Evolutionary conservation across 768 basidiomycete species (phyloP), one percentile per base, ranked within the genome.

Genomic region (Suillus clintonianus): DNA sequence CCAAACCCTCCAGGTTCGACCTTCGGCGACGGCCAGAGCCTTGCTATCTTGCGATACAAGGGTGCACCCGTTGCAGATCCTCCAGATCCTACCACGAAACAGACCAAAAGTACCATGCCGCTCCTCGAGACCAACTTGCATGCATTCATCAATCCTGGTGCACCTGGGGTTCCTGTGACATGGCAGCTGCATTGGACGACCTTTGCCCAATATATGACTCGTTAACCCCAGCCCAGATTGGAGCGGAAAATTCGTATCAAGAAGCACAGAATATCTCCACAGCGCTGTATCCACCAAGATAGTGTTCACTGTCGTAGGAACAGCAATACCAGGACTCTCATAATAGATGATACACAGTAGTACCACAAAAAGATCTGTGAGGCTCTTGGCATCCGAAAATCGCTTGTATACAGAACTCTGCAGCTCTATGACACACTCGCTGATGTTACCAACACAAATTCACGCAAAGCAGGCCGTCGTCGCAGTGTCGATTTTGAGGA

Each of bases 1-100:
- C 79, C n/a, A 62, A 74, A 58, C 73, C 73, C 57, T 68, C 71
- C 64, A 8, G 62, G 64, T 37, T 66, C 75, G 4, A 59, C 71
- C 17, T 74, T 81, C 62, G 47, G 67, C 37, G 74, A 71, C 24
- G 79, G 79, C 10, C 74, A 80, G 63, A 85, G 83, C 69, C 77
- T 77, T 53, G 86, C 84, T 4, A 85, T 87, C 61, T 69, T 87
- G 42, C 78, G 83, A 59, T 87, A 87, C 62, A 68, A 37, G 1
- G 82, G 81, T n/a, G 86, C 86, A 11, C 65, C 74, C 0, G 61
- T 57, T n/a, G 63, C 66, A 11, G 85, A 87, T 39, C 86, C 86
- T 5, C n/a, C n/a, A n/a, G n/a, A n/a, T n/a, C n/a, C n/a, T n/a
- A 76, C 74, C 2, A 80, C 79, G 0, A 2, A 62, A 11, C 69